Evolutionary conservation across 2,329 filamentous ascomycete species (phyloP), one percentile per base, ranked within the genome.

Genomic region (Monosporascus sp.): DNA sequence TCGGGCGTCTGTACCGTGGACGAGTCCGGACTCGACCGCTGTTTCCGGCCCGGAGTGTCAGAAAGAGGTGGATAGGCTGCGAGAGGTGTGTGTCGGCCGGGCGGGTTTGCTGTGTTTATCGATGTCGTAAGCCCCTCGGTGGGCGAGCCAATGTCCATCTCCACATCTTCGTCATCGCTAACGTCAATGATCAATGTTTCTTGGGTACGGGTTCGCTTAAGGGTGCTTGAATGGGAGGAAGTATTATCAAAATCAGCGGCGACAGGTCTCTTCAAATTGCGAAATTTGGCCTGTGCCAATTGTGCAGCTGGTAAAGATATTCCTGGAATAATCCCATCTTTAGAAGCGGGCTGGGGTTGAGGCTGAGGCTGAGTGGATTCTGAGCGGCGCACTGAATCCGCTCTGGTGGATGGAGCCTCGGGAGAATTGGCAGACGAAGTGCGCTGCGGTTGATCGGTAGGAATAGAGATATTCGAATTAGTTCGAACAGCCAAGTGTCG

Each of bases 101-200:
- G 61, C 3, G 63, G 65, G 5, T 60, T 63, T 19, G 54, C 63
- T 11, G 65, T 65, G 22, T 70, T 70, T 5, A 67, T 61, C 3
- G 70, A 63, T 17, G 69, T 65, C 24, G 41, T 51, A 17, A 70
- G 61, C 3, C 73, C 73, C 22, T 78, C 75, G 27, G 70, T 73
- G 9, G 75, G 77, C 47, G 79, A 82, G 26, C 82, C 82, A 24
- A 87, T 76, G 37, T 88, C 86, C 83, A 87, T 88, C 53, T 85
- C 84, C 47, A 85, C 78, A 58, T 85, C 82, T 52, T 84, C 82
- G 49, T 77, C 81, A 27, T 96, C 92, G 65, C 90, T 96, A 40
- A 95, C 86, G 59, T 95, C 84, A 60, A 96, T 96, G 40, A 96
- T 81, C 50, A 96, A 80, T 3, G 80, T 67, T 31, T 69, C 65